Evolutionary conservation across 1,284 basidiomycete species (phyloP), one percentile per base, ranked within the genome.

Genomic region (Xanthoconium separans): DNA sequence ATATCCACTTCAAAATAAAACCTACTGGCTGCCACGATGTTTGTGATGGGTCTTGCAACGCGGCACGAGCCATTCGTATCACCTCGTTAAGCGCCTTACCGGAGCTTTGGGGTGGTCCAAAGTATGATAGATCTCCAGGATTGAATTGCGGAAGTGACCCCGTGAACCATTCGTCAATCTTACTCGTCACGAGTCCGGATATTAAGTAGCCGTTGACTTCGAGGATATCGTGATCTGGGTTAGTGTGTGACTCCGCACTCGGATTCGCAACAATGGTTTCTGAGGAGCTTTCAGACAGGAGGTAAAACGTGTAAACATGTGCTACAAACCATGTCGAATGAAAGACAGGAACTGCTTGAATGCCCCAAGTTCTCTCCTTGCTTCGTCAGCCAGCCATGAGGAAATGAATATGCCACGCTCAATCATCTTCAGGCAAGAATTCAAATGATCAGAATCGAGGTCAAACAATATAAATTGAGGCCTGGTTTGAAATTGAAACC

Each of bases 341-440:
- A 89, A 92, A n/a, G 75, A 75, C 55, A 90, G 82, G 64, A 92
- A 92, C 59, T 91, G 85, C 60, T 77, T 82, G 74, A 91, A 91
- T 47, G 82, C 80, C 53, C 75, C 73, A 24, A 88, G 74, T 65
- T 92, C 89, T 62, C 74, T 78, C 55, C 87, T 81, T 40, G 85
- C 80, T 47, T 79, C 73, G 48, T 81, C 74, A 13, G 85, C 82
- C 29, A 92, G 75, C 87, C 86, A 91, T 22, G 77, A 81, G 30
- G 82, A 75, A 52, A 85, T 71, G 51, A 87, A 73, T 60, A 91
- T 83, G 7, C 78, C 81, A 58, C 77, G 77, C 39, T 76, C 75
- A 7, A 77, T 72, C 56, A 82, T 70, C 30, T 76, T 75, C 47
- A 90, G 65, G 61, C 81, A 84, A 36, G 65, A 65, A 39, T 73